Conservation (phyloP, 2,329 filamentous ascomycete genomes). For the Huntiella savannae region DNA sequence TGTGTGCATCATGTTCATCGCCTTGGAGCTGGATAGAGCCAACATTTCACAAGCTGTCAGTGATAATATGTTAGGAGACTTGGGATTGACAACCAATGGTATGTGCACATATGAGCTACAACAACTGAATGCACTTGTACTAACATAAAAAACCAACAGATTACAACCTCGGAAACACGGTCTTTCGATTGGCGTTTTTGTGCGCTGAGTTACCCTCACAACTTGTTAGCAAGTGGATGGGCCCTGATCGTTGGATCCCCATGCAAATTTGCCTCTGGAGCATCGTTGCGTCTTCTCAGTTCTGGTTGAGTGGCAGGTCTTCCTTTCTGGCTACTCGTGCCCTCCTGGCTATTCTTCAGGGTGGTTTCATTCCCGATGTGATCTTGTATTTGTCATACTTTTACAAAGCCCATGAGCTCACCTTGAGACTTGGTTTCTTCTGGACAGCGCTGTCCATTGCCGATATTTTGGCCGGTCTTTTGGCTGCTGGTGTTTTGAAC, state of each 20-base stretch:
- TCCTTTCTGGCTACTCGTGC: conserved; percentile 23
- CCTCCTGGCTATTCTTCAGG: conserved; percentile 24
- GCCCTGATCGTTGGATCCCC: conserved; percentile 41
- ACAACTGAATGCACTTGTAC: background rate
- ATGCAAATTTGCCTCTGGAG: conserved; percentile 38
- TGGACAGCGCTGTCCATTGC: conserved; percentile 23
- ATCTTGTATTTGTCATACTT: conserved; percentile 27
- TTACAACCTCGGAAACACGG: conserved; percentile 19
- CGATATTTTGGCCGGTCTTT: conserved; percentile 21
- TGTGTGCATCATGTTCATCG: conserved; percentile 23
- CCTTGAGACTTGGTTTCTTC: conserved; percentile 23
- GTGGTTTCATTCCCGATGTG: conserved; percentile 26
- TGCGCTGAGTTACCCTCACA: conserved; percentile 34
- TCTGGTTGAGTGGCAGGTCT: conserved; percentile 20
- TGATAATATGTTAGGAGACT: conserved; percentile 27
- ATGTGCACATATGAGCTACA: background rate
- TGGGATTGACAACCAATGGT: conserved; percentile 25
- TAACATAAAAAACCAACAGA: conserved; percentile 13
- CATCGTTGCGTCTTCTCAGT: conserved; percentile 30
- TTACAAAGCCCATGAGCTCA: conserved; percentile 23
- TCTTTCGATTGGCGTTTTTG: conserved; percentile 18
- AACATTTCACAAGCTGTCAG: conserved; percentile 29
- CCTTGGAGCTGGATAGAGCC: conserved; percentile 29
- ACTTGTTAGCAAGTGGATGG: conserved; percentile 37
- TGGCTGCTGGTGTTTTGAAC: conserved; percentile 23